Evolutionary conservation across 108 stramenopile genomes (phyloP).

Genomic region (Cyclostephanos invisitatus): DNA sequence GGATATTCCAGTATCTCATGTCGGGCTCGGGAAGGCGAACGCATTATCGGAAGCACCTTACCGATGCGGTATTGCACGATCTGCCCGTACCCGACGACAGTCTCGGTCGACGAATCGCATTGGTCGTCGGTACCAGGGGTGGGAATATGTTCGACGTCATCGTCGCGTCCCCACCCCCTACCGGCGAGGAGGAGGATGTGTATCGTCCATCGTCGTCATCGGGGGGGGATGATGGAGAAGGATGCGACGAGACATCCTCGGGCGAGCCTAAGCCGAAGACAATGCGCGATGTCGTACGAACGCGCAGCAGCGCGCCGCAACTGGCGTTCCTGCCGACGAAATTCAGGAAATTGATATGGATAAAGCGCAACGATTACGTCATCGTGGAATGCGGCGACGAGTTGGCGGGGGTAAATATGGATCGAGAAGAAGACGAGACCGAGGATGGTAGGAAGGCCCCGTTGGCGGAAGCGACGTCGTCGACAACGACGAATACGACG

Average conservation of each 20-base stretch:
- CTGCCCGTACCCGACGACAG: slow-evolving; percentile 66
- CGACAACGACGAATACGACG: too few species aligned
- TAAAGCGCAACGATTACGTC: slow-evolving; percentile 94
- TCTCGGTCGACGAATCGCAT: slow-evolving; percentile 68
- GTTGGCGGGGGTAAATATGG: slow-evolving; percentile 16
- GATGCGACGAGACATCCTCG: too few species aligned
- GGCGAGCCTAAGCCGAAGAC: too few species aligned
- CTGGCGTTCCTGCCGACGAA: slow-evolving; percentile 94
- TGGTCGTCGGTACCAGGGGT: slow-evolving; percentile 82
- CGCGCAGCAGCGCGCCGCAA: too few species aligned
- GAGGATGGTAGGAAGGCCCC: too few species aligned
- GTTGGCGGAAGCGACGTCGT: neutral
- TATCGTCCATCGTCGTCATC: too few species aligned
- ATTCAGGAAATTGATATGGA: slow-evolving; percentile 95
- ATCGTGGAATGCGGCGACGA: slow-evolving; percentile 75
- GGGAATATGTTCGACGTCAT: slow-evolving; percentile 83
- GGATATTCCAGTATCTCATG: too few species aligned
- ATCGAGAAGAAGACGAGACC: neutral
- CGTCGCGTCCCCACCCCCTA: slow-evolving; percentile 34
- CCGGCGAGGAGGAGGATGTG: too few species aligned
- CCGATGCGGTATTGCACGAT: slow-evolving; percentile 78
- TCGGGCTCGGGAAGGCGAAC: slow-evolving; percentile 71
- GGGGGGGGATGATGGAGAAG: too few species aligned
- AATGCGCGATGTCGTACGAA: too few species aligned
- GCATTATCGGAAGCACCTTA: slow-evolving; percentile 87